Percentiles rank a stretch among this genome's conserved stretches.
Evolutionary conservation across 768 basidiomycete genomes (phyloP).

Genomic region (Symmetrospora coprosmae): DNA sequence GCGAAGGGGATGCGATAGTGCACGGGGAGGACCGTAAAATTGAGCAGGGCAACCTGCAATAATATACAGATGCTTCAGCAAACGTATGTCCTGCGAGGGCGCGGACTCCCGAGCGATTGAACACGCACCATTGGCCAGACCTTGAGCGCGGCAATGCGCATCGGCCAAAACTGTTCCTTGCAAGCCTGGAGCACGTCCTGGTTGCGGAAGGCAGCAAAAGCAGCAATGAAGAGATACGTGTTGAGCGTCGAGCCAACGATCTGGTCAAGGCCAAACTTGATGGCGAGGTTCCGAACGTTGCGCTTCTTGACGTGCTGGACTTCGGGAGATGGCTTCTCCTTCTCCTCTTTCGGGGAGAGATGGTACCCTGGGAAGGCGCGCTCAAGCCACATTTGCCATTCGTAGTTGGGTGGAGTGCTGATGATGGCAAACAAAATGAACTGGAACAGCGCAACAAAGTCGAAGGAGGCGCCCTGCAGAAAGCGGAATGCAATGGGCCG

Average conservation of each 20-base stretch:
- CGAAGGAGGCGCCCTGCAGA: no score
- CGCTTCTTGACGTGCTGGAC: background rate
- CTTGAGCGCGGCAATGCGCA: slow-evolving; percentile 4
- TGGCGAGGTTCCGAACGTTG: background rate
- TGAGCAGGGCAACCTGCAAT: slow-evolving; percentile 7
- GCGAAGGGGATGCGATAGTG: slow-evolving; percentile 14
- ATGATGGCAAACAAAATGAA: slow-evolving; percentile 3
- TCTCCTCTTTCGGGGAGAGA: background rate
- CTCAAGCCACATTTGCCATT: slow-evolving; percentile 10
- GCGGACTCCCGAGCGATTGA: background rate
- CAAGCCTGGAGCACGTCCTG: background rate
- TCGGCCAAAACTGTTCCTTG: background rate
- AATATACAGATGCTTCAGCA: background rate
- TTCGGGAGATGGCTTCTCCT: background rate
- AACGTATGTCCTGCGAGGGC: background rate
- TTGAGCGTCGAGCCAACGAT: slow-evolving; percentile 10
- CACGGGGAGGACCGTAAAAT: slow-evolving; percentile 10
- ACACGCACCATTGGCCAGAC: background rate
- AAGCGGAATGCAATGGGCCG: no score
- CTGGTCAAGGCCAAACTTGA: slow-evolving; percentile 8
- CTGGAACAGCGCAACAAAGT: background rate
- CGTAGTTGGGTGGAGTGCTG: slow-evolving; percentile 3
- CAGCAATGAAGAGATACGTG: background rate
- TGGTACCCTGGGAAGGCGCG: background rate
- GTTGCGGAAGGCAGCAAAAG: background rate